These are phyloP conservation scores for Ilyonectria robusta DNA, from an alignment of 2,329 filamentous ascomycete genomes.

Conservation along the genomic window DNA sequence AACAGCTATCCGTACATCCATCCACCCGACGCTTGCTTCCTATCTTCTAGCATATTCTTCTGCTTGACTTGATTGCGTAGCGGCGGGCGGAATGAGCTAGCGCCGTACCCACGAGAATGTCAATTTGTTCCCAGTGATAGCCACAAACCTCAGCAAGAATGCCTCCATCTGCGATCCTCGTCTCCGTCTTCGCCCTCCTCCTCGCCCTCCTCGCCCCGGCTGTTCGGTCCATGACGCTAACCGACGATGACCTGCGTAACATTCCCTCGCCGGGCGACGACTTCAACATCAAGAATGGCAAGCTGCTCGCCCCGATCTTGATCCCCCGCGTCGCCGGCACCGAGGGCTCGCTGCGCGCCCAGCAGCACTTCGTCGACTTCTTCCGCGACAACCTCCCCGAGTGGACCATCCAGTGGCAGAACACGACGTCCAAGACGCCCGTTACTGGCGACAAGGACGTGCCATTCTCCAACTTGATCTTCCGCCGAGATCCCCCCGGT, in stretches of 20 bases:
- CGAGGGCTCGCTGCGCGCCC: conserved; percentile 78
- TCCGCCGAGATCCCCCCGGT: conserved; percentile 91
- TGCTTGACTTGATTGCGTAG: conserved; percentile 54
- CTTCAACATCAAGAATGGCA: conserved; percentile 83
- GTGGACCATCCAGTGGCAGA: conserved; percentile 89
- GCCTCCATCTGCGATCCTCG: conserved; percentile 36
- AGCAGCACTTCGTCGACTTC: conserved; percentile 88
- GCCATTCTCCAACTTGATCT: conserved; percentile 89
- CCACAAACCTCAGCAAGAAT: conserved; percentile 31
- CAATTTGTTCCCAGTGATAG: conserved; percentile 24
- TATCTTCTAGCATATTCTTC: not conserved
- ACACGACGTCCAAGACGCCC: conserved; percentile 89
- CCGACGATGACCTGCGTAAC: conserved; percentile 79
- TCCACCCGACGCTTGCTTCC: not conserved
- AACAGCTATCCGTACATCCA: not conserved
- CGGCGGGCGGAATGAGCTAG: conserved; percentile 30
- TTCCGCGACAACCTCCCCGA: conserved; percentile 80
- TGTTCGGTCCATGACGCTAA: conserved; percentile 68
- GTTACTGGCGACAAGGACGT: conserved; percentile 78
- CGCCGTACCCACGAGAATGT: conserved; percentile 13
- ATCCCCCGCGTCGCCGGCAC: conserved; percentile 92
- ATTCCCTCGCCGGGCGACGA: conserved; percentile 81
- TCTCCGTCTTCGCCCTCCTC: conserved; percentile 38
- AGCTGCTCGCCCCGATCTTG: conserved; percentile 87
- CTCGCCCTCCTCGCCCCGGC: conserved; percentile 45